These are phyloP conservation scores for Eucalyptus erythrocorys DNA, from an alignment of 345 rosid genomes.

Conservation along the genomic window DNA sequence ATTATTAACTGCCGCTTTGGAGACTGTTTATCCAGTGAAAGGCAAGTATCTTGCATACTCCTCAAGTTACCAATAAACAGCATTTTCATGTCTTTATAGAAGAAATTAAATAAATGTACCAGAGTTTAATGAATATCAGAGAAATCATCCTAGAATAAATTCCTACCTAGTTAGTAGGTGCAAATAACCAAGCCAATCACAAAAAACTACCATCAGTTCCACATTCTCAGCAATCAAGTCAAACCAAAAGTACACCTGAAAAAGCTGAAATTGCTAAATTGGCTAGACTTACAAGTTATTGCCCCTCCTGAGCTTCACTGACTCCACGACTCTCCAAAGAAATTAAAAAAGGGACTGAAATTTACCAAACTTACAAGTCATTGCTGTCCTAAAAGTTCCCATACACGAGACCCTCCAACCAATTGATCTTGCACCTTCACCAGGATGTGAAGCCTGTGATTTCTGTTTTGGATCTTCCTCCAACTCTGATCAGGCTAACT, in stretches of 20 bases:
- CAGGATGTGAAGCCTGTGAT: background rate
- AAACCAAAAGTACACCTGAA: background rate
- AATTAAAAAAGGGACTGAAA: background rate
- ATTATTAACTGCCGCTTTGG: background rate
- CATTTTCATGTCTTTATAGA: background rate
- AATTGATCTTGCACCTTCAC: background rate
- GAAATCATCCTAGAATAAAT: background rate
- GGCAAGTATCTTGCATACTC: background rate
- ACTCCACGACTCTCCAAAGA: background rate
- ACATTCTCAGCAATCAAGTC: background rate
- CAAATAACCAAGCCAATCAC: background rate
- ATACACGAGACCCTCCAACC: background rate
- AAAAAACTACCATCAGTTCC: background rate
- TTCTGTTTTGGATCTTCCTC: background rate
- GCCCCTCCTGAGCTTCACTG: background rate
- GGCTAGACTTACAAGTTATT: background rate
- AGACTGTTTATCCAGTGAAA: background rate
- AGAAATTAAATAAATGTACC: background rate
- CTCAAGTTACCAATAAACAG: background rate
- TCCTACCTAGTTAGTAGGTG: background rate
- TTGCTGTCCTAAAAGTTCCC: background rate
- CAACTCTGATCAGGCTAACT: background rate
- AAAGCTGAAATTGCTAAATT: background rate
- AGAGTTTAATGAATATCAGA: background rate
- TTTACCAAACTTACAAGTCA: background rate